Conservation (phyloP, 306 rosid genomes). For the Fragaria nilgerrensis region DNA sequence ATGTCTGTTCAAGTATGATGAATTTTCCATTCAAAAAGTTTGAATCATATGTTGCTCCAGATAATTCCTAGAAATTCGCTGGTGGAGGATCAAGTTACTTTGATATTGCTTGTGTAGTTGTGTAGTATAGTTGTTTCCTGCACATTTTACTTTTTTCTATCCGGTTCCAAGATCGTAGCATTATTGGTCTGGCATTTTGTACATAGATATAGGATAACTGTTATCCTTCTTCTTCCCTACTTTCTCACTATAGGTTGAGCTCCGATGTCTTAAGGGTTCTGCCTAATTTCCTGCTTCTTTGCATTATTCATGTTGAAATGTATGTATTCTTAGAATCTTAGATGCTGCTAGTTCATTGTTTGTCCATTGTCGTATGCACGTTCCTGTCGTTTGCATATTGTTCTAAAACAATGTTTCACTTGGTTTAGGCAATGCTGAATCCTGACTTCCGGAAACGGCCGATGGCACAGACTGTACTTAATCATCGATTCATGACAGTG, state of each 20-base stretch:
- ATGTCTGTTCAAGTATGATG: neutral
- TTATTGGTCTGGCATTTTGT: neutral
- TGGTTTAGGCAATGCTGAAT: slow-evolving; percentile 75
- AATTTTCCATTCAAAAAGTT: neutral
- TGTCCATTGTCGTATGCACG: neutral
- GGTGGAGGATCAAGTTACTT: neutral
- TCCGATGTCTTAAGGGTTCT: neutral
- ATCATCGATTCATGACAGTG: slow-evolving; percentile 63
- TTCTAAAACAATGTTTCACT: slow-evolving; percentile 11
- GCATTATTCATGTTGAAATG: too few relatives aligned
- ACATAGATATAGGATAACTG: neutral
- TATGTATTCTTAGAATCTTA: neutral
- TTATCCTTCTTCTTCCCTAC: neutral
- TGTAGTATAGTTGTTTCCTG: neutral
- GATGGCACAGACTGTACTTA: slow-evolving; percentile 66
- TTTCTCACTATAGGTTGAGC: neutral
- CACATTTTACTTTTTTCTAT: neutral
- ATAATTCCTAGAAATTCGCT: neutral
- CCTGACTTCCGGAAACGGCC: slow-evolving; percentile 82
- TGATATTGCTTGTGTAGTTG: neutral
- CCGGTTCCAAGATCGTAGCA: neutral
- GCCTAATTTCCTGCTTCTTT: neutral
- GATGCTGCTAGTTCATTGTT: neutral
- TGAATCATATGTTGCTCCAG: neutral
- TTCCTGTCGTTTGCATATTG: neutral